Evolutionary conservation across 164 flowering plant genomes (phyloP), one percentile per base, ranked within the genome.

Genomic region (Aristolochia californica): DNA sequence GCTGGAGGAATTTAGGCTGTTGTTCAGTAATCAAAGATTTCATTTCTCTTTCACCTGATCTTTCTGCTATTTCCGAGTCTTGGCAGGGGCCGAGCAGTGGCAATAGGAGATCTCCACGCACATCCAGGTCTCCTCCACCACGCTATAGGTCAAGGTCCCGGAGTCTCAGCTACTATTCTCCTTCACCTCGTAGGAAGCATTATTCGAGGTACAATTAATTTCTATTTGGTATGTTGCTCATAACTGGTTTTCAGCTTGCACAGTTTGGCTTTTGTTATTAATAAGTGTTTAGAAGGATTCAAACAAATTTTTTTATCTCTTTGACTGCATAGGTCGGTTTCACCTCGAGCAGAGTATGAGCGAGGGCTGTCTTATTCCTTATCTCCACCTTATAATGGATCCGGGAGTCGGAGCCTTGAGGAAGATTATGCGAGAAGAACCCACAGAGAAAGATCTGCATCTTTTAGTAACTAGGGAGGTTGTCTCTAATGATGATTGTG

Each of bases 121-220:
- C 73, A 56, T 73, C 78, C 21, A 66, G 68, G 5, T 71, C 83
- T 34, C 77, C 81, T 20, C 77, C 82, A 24, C 71, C 67, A 2
- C 55, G 73, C 58, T 66, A 49, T 43, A 66, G 79, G 17, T 59
- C 75, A 17, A 74, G 78, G 5, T 78, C 91, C 13, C 79, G 68
- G n/a, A 72, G 80, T 60, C 83, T 62, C 62, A 83, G 77, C 34
- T 72, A 76, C 65, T 67, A 80, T 61, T 83, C 88, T 5, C 83
- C 81, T 38, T 76, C 89, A 10, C 84, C 86, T 2, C 76, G 67
- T 58, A 51, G 77, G 51, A 75, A 77, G 67, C 59, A 68, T 43
- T 66, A 78, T 47, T 79, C 88, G 24, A 79, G 84, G 89, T 88
- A n/a, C n/a, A n/a, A n/a, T n/a, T n/a, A 56, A 7, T 34, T 34